Base-by-base conservation (phyloP, 805 yeast genomes). In the Saturnispora ahearnii region DNA sequence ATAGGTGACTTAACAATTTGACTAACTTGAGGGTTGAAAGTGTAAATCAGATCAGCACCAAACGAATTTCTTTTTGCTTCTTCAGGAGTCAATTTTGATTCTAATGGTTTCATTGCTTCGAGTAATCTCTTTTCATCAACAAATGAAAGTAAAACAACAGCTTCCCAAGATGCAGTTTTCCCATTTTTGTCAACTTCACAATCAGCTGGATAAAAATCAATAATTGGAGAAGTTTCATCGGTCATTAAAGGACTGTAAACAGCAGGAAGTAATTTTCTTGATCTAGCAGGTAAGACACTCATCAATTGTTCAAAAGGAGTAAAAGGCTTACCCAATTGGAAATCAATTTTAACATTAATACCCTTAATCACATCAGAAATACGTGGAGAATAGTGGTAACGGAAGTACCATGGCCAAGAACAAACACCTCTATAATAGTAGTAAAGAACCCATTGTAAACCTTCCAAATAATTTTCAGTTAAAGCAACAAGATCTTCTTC, bases 251-350 rank as follows among this genome's bases (percentile, higher is more conserved):
- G 76, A 65, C 96, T 78, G 64, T 84, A 85, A 18, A 79, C 79
- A 7, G 73, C 63, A 1, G 99, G 98, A 61, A 93, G 80, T 57
- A 93, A 75, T 43, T 73, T 71, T 48, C 77, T 79, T 4, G 97
- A 89, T 72, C 97, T 81, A 22, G 91, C 96, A 1, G 99, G 99
- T 56, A 93, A 72, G 22, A 93, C 99, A 18, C 96, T 91, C 99
- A 91, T 93, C 59, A 93, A 76, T 70, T 93, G 99, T 64, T 93
- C 91, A 66, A 87, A 91, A 10, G 99, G 99, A 53, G 72, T 78
- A 71, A 93, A 88, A 0, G 99, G 99, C 4, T 63, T 64, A 6
- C 95, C 90, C 55, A 73, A 65, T 13, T 82, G 80, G 58, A 90
- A 89, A 32, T 71, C 63, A 51, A 86, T 73, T 52, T 75, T 68